phyloP scores from a whole-genome alignment of 1,284 basidiomycete species.

The Mixia osmundae region DNA sequence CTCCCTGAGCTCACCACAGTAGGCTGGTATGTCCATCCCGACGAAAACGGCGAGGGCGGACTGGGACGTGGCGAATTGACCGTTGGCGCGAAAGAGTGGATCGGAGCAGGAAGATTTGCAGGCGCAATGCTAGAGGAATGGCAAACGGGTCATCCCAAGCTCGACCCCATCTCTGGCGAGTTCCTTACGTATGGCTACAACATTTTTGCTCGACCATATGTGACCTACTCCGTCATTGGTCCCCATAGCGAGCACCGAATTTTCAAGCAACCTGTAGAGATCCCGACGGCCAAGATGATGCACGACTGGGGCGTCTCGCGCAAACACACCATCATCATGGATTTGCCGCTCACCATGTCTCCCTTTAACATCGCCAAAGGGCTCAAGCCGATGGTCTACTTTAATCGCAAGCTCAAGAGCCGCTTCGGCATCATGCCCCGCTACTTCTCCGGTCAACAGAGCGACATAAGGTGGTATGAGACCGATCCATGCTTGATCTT shows the following conservation, averaged over 20 bases:
- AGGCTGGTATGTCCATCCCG: constrained; percentile 22
- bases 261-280: neutral
- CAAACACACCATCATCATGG: constrained; percentile 26
- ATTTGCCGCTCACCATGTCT: constrained; percentile 28
- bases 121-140: constrained; percentile 25
- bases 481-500: constrained; percentile 26
- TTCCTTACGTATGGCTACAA: constrained; percentile 26
- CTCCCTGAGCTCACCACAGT: constrained; percentile 27
- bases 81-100: constrained; percentile 9
- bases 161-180: constrained; percentile 27
- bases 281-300: constrained; percentile 24
- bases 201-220: constrained; percentile 26
- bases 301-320: constrained; percentile 28
- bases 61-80: constrained; percentile 15
- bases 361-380: constrained; percentile 26
- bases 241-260: neutral
- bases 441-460: constrained; percentile 15
- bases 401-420: constrained; percentile 22
- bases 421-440: constrained; percentile 28
- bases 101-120: no score
- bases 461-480: constrained; percentile 22
- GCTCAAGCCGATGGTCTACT: constrained; percentile 26
- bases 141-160: constrained; percentile 28
- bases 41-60: constrained; percentile 12
- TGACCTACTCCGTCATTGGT: constrained; percentile 26